Conservation (phyloP, 2,329 filamentous ascomycete species). For the Metarhizium brunneum region DNA sequence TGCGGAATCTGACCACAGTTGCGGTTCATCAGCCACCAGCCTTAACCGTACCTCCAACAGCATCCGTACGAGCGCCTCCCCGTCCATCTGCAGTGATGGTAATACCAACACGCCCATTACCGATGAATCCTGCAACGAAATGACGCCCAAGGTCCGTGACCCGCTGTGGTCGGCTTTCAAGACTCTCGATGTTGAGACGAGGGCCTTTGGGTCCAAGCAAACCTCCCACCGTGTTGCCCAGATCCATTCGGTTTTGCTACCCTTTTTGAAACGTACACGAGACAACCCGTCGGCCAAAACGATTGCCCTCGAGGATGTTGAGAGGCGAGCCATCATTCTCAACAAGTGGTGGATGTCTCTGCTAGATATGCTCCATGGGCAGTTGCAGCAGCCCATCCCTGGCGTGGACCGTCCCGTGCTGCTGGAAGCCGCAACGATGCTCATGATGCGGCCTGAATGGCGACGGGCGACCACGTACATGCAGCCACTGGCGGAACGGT, state of each 20-base stretch:
- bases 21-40: constrained; percentile 37
- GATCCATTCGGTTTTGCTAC: constrained; percentile 61
- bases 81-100: constrained; percentile 29
- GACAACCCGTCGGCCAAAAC: constrained; percentile 54
- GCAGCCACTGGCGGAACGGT: constrained; percentile 50
- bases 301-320: constrained; percentile 71
- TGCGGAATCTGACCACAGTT: constrained; percentile 32
- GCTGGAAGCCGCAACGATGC: constrained; percentile 65
- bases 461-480: constrained; percentile 61
- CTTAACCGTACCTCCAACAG: constrained; percentile 30
- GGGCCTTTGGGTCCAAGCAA: constrained; percentile 61
- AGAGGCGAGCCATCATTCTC: constrained; percentile 67
- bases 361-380: constrained; percentile 71
- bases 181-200: constrained; percentile 37
- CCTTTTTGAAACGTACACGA: constrained; percentile 65
- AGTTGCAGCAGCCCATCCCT: constrained; percentile 58
- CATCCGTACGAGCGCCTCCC: constrained; percentile 26
- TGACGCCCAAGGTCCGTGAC: constrained; percentile 35
- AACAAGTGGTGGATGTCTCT: constrained; percentile 88
- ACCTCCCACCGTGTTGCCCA: constrained; percentile 65
- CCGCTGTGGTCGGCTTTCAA: constrained; percentile 47
- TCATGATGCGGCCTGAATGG: constrained; percentile 90
- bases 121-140: constrained; percentile 37
- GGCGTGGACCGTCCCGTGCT: constrained; percentile 76
- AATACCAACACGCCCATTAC: constrained; percentile 26